Conservation (phyloP, 2,329 filamentous ascomycete species). For the Fusarium sp. region DNA sequence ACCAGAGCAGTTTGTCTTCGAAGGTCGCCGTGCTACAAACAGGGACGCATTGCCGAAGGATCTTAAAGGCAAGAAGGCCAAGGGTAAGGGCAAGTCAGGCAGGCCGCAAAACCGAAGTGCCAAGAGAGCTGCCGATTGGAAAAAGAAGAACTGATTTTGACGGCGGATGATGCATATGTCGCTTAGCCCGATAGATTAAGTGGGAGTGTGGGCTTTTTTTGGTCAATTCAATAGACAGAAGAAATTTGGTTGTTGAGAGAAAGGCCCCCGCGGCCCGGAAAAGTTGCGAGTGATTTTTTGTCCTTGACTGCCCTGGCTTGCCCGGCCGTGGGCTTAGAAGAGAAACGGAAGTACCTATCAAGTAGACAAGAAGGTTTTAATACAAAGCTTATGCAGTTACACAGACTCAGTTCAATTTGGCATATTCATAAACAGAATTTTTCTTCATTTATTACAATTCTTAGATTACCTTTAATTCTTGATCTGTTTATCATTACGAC, state of each 20-base stretch:
- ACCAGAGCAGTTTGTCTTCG: constrained; percentile 81
- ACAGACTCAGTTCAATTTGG: not conserved
- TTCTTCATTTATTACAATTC: not conserved
- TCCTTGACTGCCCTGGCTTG: constrained; percentile 19
- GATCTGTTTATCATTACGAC: not conserved
- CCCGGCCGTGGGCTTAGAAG: constrained; percentile 28
- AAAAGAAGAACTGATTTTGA: constrained; percentile 53
- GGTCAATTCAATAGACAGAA: constrained; percentile 10
- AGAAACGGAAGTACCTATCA: constrained; percentile 25
- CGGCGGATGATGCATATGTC: constrained; percentile 8
- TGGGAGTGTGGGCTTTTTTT: constrained; percentile 20
- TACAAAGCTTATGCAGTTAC: constrained; percentile 9
- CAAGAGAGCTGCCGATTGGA: constrained; percentile 59
- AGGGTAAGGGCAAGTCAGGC: constrained; percentile 59
- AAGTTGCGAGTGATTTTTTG: constrained; percentile 40
- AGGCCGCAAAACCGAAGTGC: constrained; percentile 56
- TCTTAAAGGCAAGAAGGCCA: constrained; percentile 69
- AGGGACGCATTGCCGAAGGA: constrained; percentile 74
- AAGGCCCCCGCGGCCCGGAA: constrained; percentile 32
- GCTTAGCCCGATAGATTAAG: constrained; percentile 1
- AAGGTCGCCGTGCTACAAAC: constrained; percentile 79
- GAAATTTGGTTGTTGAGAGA: constrained; percentile 13
- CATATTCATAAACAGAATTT: not conserved
- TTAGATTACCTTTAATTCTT: not conserved
- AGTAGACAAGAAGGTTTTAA: not conserved